Evolutionary conservation across 2,329 filamentous ascomycete genomes (phyloP).

Genomic region (Colletotrichum noveboracense): DNA sequence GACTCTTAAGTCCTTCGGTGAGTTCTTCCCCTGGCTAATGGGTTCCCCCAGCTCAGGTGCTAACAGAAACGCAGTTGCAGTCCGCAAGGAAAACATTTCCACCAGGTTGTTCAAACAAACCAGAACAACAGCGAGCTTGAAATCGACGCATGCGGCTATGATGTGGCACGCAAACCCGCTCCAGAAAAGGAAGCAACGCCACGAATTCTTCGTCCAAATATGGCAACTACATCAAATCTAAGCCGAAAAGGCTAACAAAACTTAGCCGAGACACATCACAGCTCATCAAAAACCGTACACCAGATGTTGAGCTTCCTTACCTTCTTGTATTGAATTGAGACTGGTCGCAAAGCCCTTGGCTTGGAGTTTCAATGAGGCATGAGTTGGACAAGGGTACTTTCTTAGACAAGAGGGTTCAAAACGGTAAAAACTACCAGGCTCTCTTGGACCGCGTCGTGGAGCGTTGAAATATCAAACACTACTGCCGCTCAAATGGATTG

Average conservation of each 20-base stretch:
- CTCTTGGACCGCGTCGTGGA: background rate
- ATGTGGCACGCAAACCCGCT: background rate
- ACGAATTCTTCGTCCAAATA: rapidly evolving
- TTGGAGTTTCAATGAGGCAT: background rate
- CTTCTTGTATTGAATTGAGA: background rate
- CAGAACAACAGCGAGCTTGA: background rate
- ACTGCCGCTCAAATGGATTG: background rate
- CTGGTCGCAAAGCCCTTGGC: background rate
- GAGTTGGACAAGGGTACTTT: background rate
- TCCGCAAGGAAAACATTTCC: background rate
- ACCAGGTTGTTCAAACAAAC: background rate
- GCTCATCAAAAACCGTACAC: background rate
- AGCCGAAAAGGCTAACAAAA: background rate
- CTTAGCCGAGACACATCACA: background rate
- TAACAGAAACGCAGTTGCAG: background rate
- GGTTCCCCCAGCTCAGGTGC: background rate
- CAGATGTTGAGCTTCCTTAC: background rate
- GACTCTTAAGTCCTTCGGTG: background rate
- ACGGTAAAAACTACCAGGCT: background rate
- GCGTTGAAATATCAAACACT: background rate
- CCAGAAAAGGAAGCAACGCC: background rate
- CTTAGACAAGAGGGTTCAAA: background rate
- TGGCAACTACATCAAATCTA: background rate
- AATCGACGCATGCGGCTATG: background rate
- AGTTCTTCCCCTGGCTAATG: rapidly evolving